Evolutionary conservation across 345 rosid genomes (phyloP).

Genomic region (Populus nigra): DNA sequence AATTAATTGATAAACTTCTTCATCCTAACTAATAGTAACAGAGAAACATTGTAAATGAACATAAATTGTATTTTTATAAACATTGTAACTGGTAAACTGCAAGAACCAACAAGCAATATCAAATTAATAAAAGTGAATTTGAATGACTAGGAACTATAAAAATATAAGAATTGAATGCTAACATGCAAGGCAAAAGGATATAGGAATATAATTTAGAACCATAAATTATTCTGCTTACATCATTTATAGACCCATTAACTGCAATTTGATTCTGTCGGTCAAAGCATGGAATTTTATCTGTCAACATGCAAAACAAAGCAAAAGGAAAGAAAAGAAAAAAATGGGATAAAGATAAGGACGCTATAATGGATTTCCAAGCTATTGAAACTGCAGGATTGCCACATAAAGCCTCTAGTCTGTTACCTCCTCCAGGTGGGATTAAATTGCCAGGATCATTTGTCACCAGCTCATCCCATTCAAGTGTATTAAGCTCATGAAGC

Average conservation of each 20-base stretch:
- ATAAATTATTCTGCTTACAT: slow-evolving; percentile 43
- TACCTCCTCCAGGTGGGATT: slow-evolving; percentile 49
- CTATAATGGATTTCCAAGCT: slow-evolving; percentile 1
- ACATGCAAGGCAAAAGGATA: background rate
- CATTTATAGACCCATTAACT: slow-evolving; percentile 29
- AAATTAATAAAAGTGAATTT: background rate
- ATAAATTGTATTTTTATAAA: background rate
- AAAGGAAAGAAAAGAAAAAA: background rate
- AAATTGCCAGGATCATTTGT: slow-evolving; percentile 44
- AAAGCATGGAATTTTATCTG: slow-evolving; percentile 48
- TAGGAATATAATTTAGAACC: slow-evolving; percentile 2
- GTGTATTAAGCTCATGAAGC: slow-evolving; percentile 90
- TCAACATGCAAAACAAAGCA: slow-evolving; percentile 18
- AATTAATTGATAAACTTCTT: slow-evolving; percentile 4
- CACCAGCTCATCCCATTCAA: slow-evolving; percentile 95
- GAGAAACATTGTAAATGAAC: background rate
- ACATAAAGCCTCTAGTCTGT: slow-evolving; percentile 1
- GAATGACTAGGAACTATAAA: background rate
- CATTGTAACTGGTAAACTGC: background rate
- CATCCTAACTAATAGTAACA: background rate
- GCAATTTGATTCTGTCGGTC: slow-evolving; percentile 41
- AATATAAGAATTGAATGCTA: background rate
- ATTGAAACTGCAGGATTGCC: background rate
- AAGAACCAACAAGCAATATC: background rate
- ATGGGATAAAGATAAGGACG: background rate